phyloP scores from a whole-genome alignment of 495 filamentous ascomycete genomes.

The Tetracladium setigerum region DNA sequence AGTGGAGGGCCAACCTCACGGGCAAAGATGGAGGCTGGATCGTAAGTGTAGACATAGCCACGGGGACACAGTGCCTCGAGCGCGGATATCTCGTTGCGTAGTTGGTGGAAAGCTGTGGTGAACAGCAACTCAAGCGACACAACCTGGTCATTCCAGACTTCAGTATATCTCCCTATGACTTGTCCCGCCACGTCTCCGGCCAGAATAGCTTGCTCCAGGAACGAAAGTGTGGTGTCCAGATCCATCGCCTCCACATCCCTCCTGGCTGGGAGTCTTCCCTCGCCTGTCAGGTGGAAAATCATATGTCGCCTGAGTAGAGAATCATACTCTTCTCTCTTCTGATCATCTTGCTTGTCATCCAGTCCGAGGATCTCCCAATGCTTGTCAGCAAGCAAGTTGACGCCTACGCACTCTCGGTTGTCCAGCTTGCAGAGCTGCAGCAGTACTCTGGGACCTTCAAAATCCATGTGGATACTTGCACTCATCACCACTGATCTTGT shows the following conservation, averaged over 20 bases:
- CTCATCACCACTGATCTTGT: conserved; percentile 17
- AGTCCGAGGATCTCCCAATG: conserved; percentile 4
- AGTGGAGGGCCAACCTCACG: conserved; percentile 14
- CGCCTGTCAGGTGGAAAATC: conserved; percentile 11
- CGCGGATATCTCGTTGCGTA: conserved; percentile 15
- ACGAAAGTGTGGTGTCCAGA: conserved; percentile 2
- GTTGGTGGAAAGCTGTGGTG: conserved; percentile 14
- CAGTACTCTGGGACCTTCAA: conserved; percentile 15
- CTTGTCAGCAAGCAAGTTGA: conserved; percentile 3
- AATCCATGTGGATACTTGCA: conserved; percentile 18
- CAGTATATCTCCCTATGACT: conserved; percentile 8
- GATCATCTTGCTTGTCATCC: conserved; percentile 10
- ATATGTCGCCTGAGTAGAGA: conserved; percentile 7
- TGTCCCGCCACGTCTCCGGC: background rate
- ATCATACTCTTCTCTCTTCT: conserved; percentile 12
- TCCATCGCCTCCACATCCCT: conserved; percentile 4
- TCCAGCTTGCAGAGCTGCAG: conserved; percentile 9
- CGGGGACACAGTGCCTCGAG: conserved; percentile 18
- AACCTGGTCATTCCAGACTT: background rate
- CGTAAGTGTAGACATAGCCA: conserved; percentile 20
- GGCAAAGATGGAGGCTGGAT: conserved; percentile 20
- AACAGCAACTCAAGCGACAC: conserved; percentile 16
- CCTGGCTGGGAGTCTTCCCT: conserved; percentile 5
- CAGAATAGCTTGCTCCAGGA: conserved; percentile 10
- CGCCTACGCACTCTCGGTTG: conserved; percentile 1